These are phyloP conservation scores for Fonsecaea erecta DNA, from an alignment of 2,329 filamentous ascomycete species.

Conservation along the genomic window DNA sequence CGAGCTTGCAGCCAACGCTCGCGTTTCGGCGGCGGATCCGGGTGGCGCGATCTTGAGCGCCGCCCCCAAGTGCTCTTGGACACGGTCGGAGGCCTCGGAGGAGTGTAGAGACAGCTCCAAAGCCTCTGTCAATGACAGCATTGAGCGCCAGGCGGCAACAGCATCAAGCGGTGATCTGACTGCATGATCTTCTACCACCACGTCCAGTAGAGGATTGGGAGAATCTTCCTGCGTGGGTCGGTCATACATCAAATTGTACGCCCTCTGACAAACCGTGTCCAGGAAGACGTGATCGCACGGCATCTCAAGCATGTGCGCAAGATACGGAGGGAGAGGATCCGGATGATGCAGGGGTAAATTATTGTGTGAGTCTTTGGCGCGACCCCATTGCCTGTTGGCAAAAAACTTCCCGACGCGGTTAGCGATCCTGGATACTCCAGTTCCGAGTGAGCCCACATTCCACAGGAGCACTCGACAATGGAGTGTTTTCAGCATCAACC, in stretches of 20 bases:
- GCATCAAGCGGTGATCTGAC: constrained; percentile 88
- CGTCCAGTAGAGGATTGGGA: constrained; percentile 74
- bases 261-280: constrained; percentile 77
- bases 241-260: constrained; percentile 90
- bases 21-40: constrained; percentile 70
- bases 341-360: constrained; percentile 58
- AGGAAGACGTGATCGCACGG: constrained; percentile 83
- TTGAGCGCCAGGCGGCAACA: constrained; percentile 89
- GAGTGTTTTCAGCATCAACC: constrained; percentile 88
- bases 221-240: constrained; percentile 69
- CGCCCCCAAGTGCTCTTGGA: constrained; percentile 64
- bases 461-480: constrained; percentile 89
- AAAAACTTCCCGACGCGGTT: constrained; percentile 74
- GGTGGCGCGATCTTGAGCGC: constrained; percentile 76
- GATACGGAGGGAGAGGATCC: constrained; percentile 74
- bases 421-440: constrained; percentile 66
- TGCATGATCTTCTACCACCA: constrained; percentile 81
- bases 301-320: constrained; percentile 74
- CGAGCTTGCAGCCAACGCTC: constrained; percentile 63
- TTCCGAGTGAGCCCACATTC: constrained; percentile 70
- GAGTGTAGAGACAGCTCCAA: constrained; percentile 65
- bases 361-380: constrained; percentile 44
- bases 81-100: constrained; percentile 49
- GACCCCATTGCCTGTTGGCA: constrained; percentile 77
- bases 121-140: constrained; percentile 70